A percentile compares a stretch with the other conserved stretches of the same genome.
Evolutionary conservation across 495 filamentous ascomycete genomes (phyloP).

Genomic region (Daldinia loculata): DNA sequence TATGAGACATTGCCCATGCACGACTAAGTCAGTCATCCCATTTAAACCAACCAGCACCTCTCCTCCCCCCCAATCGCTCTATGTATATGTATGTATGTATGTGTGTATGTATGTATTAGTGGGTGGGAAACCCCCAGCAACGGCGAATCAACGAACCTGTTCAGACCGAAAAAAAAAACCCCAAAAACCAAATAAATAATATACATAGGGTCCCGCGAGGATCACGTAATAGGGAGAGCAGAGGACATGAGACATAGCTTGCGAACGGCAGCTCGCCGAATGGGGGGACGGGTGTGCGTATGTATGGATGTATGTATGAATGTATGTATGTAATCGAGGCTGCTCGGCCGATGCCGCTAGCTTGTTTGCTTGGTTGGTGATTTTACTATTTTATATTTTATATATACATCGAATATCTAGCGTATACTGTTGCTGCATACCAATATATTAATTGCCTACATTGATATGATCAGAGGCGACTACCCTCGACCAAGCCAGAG

Average conservation of each 20-base stretch:
- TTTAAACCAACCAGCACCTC: background rate
- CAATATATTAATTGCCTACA: background rate
- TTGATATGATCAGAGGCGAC: background rate
- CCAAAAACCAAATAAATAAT: background rate
- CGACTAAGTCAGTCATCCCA: background rate
- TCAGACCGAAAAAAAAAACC: conserved; percentile 31
- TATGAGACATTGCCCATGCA: conserved; percentile 10
- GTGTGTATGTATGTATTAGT: background rate
- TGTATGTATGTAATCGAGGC: conserved; percentile 2
- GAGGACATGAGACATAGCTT: background rate
- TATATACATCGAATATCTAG: background rate
- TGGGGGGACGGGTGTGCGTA: background rate
- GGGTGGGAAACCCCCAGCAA: background rate
- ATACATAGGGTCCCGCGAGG: background rate
- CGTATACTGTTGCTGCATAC: background rate
- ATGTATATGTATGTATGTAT: background rate
- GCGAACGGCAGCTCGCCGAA: conserved; percentile 12
- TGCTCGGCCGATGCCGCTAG: background rate
- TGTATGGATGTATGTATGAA: background rate
- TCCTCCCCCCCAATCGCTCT: background rate
- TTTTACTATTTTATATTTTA: background rate
- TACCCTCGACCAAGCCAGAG: background rate
- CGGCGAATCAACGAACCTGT: conserved; percentile 30
- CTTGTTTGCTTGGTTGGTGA: background rate
- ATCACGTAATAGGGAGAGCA: conserved; percentile 27